A percentile compares a stretch with the other conserved stretches of the same genome.
These are phyloP conservation scores for Ustilago tritici DNA, from an alignment of 1,284 basidiomycete species.

Conservation along the genomic window DNA sequence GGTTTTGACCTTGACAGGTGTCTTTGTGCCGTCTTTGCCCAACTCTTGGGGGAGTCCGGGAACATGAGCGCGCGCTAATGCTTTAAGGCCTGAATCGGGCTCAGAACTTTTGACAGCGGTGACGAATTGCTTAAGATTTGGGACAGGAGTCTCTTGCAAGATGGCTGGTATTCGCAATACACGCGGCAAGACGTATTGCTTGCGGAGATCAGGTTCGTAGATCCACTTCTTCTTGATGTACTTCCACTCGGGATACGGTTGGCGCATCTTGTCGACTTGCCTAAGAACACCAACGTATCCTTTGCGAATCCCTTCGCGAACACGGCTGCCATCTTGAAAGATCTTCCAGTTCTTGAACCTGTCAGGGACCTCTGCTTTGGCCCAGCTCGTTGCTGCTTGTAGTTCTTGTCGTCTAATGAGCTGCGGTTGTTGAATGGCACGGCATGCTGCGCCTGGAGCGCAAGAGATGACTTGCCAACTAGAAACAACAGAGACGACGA, in stretches of 20 bases:
- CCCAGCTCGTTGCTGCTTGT: background rate
- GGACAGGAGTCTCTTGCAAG: conserved; percentile 24
- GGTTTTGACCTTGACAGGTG: background rate
- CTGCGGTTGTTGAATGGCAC: background rate
- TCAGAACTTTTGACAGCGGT: conserved; percentile 13
- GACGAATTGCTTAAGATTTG: conserved; percentile 12
- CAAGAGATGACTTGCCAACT: background rate
- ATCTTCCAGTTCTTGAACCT: conserved; percentile 20
- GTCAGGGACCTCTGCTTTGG: conserved; percentile 24
- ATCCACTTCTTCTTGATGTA: conserved; percentile 27
- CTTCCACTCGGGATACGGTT: conserved; percentile 18
- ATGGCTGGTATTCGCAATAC: conserved; percentile 35
- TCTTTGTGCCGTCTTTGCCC: background rate
- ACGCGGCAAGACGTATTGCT: conserved; percentile 38
- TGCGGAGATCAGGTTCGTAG: conserved; percentile 36
- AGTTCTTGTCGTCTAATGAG: conserved; percentile 1
- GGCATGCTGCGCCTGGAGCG: background rate
- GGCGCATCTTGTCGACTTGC: conserved; percentile 15
- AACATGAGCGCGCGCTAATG: conserved; percentile 8
- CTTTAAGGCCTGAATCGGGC: conserved; percentile 5
- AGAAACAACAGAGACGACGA: background rate
- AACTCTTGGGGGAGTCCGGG: conserved; percentile 6
- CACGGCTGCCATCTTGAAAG: conserved; percentile 28
- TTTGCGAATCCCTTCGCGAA: conserved; percentile 28
- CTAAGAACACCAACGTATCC: conserved; percentile 13